These are phyloP conservation scores for Aspergillus glaucus DNA, from an alignment of 2,329 filamentous ascomycete species.

Conservation along the genomic window DNA sequence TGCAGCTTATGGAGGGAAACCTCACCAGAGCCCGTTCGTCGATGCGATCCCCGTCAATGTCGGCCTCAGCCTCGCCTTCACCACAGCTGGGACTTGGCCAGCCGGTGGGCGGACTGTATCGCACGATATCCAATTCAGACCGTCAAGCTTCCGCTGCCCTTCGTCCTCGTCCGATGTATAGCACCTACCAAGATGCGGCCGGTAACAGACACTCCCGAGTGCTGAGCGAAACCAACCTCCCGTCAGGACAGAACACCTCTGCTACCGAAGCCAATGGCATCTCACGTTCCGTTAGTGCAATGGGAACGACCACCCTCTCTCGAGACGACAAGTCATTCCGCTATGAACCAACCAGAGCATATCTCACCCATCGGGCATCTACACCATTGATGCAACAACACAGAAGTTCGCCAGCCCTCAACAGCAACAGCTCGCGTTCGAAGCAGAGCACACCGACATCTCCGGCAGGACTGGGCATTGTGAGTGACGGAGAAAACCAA, in stretches of 20 bases:
- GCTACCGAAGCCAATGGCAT: conserved; percentile 37
- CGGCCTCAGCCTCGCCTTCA: conserved; percentile 42
- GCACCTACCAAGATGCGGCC: conserved; percentile 26
- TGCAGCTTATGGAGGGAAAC: conserved; percentile 88
- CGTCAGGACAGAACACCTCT: conserved; percentile 26
- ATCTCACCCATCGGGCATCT: conserved; percentile 29
- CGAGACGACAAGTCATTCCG: conserved; percentile 29
- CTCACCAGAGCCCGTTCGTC: conserved; percentile 70
- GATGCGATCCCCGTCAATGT: conserved; percentile 49
- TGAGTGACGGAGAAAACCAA: conserved; percentile 14
- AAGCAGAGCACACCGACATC: conserved; percentile 15
- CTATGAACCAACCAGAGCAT: conserved; percentile 24
- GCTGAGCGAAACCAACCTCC: conserved; percentile 55
- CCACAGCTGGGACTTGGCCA: conserved; percentile 30
- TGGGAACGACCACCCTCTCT: conserved; percentile 30
- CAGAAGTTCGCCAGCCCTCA: neutral
- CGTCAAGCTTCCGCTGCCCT: conserved; percentile 43
- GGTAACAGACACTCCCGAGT: conserved; percentile 53
- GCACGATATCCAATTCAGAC: conserved; percentile 35
- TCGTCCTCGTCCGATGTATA: conserved; percentile 35
- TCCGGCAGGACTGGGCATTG: conserved; percentile 22
- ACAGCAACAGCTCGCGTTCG: conserved; percentile 4
- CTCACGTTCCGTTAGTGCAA: conserved; percentile 59
- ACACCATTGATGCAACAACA: conserved; percentile 34
- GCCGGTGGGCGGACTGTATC: conserved; percentile 37